These are phyloP conservation scores for Diaporthe aspalathi DNA, from an alignment of 2,329 filamentous ascomycete genomes.

Conservation along the genomic window DNA sequence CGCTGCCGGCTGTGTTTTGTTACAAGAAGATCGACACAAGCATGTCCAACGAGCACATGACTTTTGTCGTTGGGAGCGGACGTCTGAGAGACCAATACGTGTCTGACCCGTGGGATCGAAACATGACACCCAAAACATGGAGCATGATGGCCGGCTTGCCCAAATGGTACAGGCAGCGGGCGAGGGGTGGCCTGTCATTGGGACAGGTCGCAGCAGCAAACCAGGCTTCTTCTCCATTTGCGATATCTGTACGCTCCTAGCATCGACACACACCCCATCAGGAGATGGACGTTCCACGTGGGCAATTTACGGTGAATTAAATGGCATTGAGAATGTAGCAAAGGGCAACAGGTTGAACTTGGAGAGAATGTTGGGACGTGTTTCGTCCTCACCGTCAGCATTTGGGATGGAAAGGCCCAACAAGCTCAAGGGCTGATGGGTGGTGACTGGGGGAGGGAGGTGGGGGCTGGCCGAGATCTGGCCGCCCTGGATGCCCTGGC, in stretches of 20 bases:
- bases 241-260: not conserved
- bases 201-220: not conserved
- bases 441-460: not conserved
- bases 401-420: conserved; percentile 26
- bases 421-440: conserved; percentile 26
- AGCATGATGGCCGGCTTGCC: not conserved
- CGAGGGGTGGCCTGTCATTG: not conserved
- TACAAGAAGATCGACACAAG: not conserved
- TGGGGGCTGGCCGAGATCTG: conserved; percentile 24
- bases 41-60: conserved; percentile 1
- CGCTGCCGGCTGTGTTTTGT: not conserved
- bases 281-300: not conserved
- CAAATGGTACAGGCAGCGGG: not conserved
- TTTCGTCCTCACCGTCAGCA: conserved; percentile 27
- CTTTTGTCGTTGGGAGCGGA: not conserved
- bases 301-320: conserved; percentile 22
- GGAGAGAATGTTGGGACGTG: conserved; percentile 30
- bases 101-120: conserved; percentile 19
- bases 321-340: not conserved
- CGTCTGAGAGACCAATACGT: not conserved
- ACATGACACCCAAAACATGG: not conserved
- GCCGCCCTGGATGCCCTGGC: too few relatives aligned
- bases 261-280: not conserved
- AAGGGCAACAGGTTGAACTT: conserved; percentile 1
- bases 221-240: not conserved